A percentile compares a stretch with the other conserved stretches of the same genome.
Evolutionary conservation across 163 green algal species (phyloP).

Genomic region (Chloromonas sp.): DNA sequence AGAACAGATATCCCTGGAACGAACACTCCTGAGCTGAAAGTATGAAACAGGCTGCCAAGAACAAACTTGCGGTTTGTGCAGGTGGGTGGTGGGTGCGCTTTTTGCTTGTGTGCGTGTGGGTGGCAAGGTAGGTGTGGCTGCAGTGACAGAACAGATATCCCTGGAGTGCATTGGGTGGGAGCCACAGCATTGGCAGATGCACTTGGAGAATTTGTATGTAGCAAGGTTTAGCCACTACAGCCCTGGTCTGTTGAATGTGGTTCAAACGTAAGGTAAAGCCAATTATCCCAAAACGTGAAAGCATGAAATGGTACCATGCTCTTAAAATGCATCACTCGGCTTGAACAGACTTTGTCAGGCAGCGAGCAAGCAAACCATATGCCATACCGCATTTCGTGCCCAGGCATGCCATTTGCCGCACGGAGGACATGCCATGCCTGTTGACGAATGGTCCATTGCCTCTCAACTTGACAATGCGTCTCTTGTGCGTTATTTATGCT

Average conservation of each 20-base stretch:
- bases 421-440: background rate
- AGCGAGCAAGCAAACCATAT: no score
- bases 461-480: background rate
- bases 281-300: no score
- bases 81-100: background rate
- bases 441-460: background rate
- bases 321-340: no score
- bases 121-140: background rate
- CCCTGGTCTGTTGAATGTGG: no score
- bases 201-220: no score
- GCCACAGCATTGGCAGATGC: no score
- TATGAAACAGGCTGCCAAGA: background rate
- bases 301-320: no score
- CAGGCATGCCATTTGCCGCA: background rate
- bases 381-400: background rate
- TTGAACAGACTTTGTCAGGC: no score
- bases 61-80: background rate
- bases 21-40: background rate
- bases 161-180: background rate
- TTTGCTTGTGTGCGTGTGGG: background rate
- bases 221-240: no score
- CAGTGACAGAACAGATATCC: background rate
- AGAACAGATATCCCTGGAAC: background rate
- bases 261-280: no score
- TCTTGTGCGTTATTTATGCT: background rate